phyloP scores from a whole-genome alignment of 257 asterid species.

The Jacaranda mimosifolia region DNA sequence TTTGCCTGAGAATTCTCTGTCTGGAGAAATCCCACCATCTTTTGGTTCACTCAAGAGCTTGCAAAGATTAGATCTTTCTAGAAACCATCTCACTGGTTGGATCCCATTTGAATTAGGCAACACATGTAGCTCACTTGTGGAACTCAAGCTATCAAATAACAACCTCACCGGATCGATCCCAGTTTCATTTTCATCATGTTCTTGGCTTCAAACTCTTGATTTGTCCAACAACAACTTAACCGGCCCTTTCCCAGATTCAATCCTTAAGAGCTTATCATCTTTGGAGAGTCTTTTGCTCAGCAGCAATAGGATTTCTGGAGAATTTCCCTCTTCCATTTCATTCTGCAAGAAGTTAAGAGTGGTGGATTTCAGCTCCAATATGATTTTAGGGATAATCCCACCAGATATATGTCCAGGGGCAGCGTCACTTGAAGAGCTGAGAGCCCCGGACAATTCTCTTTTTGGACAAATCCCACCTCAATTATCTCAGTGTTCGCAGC shows the following conservation, averaged over 20 bases:
- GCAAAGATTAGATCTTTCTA: conserved; percentile 81
- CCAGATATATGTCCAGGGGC: conserved; percentile 78
- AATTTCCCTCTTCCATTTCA: conserved; percentile 80
- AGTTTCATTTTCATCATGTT: conserved; percentile 65
- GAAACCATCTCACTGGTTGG: conserved; percentile 83
- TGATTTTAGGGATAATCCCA: conserved; percentile 71
- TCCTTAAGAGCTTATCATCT: conserved; percentile 62
- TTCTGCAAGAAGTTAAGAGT: conserved; percentile 69
- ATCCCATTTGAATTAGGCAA: conserved; percentile 78
- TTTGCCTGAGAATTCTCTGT: conserved; percentile 60
- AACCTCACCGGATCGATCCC: conserved; percentile 88
- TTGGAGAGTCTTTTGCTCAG: conserved; percentile 69
- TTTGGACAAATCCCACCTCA: conserved; percentile 75
- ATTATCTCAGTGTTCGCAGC: conserved; percentile 67
- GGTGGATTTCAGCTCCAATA: conserved; percentile 81
- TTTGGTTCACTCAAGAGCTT: conserved; percentile 67
- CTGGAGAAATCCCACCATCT: conserved; percentile 69
- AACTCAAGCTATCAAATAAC: conserved; percentile 77
- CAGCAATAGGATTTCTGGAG: conserved; percentile 68
- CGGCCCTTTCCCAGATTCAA: conserved; percentile 76
- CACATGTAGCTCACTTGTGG: conserved; percentile 66
- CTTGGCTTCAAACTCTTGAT: conserved; percentile 69
- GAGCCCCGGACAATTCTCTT: conserved; percentile 78
- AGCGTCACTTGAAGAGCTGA: conserved; percentile 75
- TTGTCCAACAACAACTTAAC: conserved; percentile 77